Percentiles rank a stretch among this genome's conserved stretches.
phyloP scores from a whole-genome alignment of 306 rosid genomes.

The Lablab purpureus region DNA sequence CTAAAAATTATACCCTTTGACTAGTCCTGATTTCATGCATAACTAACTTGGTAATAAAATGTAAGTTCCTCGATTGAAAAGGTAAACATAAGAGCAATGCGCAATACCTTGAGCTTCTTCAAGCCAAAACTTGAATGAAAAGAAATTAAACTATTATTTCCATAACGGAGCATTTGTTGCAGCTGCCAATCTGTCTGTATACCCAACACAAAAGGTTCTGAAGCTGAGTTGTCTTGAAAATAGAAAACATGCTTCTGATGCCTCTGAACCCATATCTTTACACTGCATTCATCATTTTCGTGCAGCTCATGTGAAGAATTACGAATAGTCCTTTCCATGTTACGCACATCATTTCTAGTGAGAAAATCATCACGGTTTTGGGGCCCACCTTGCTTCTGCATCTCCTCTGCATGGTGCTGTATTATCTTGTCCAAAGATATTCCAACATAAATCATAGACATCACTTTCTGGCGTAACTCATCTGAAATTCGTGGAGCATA shows the following conservation, averaged over 20 bases:
- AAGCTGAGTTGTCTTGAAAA: conserved; percentile 60
- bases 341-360: conserved; percentile 80
- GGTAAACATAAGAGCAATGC: conserved; percentile 17
- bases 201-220: conserved; percentile 70
- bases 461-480: conserved; percentile 83
- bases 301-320: conserved; percentile 65
- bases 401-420: conserved; percentile 70
- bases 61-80: conserved; percentile 23
- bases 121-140: conserved; percentile 71
- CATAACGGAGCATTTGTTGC: conserved; percentile 78
- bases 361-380: conserved; percentile 81
- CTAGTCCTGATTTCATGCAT: conserved; percentile 3
- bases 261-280: conserved; percentile 74
- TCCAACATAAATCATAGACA: conserved; percentile 77
- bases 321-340: conserved; percentile 78
- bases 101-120: conserved; percentile 73
- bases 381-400: conserved; percentile 78
- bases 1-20: conserved; percentile 14
- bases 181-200: conserved; percentile 91
- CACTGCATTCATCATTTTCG: conserved; percentile 65
- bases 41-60: neutral
- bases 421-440: conserved; percentile 70
- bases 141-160: conserved; percentile 63
- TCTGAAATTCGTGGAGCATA: conserved; percentile 85
- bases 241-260: conserved; percentile 72